Evolutionary conservation across 2,329 filamentous ascomycete genomes (phyloP).

Genomic region (Alternaria sp.): DNA sequence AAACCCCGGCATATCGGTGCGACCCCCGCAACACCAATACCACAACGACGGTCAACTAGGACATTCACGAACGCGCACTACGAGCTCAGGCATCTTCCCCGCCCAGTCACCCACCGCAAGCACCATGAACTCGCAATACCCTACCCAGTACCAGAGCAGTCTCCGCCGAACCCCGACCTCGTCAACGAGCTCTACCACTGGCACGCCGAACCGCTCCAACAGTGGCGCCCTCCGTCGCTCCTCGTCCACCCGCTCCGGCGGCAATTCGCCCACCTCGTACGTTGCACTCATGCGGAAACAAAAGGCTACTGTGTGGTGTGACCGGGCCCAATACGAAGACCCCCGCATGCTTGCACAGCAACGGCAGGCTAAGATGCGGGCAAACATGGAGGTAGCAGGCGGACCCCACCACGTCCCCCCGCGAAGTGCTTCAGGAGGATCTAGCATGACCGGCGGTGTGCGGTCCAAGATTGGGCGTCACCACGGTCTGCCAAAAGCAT

Average conservation of each 20-base stretch:
- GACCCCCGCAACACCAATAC: slow-evolving; percentile 32
- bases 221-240: slow-evolving; percentile 70
- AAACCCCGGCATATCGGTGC: slow-evolving; percentile 40
- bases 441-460: slow-evolving; percentile 58
- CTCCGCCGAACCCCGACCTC: slow-evolving; percentile 68
- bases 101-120: slow-evolving; percentile 30
- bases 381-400: slow-evolving; percentile 81
- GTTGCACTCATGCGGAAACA: slow-evolving; percentile 96
- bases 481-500: slow-evolving; percentile 78
- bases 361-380: slow-evolving; percentile 84
- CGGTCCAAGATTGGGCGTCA: slow-evolving; percentile 83
- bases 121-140: slow-evolving; percentile 45
- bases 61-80: slow-evolving; percentile 48
- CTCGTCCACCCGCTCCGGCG: slow-evolving; percentile 78
- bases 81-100: slow-evolving; percentile 47
- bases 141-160: slow-evolving; percentile 42
- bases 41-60: slow-evolving; percentile 32
- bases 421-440: slow-evolving; percentile 49
- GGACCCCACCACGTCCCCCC: slow-evolving; percentile 51
- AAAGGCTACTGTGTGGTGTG: slow-evolving; percentile 98
- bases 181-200: slow-evolving; percentile 68
- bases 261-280: slow-evolving; percentile 72
- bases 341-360: slow-evolving; percentile 82
- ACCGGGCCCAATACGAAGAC: slow-evolving; percentile 90
- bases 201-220: slow-evolving; percentile 57